Evolutionary conservation across 148 eudicot genomes (phyloP).

Genomic region (Polygonum maritimum): DNA sequence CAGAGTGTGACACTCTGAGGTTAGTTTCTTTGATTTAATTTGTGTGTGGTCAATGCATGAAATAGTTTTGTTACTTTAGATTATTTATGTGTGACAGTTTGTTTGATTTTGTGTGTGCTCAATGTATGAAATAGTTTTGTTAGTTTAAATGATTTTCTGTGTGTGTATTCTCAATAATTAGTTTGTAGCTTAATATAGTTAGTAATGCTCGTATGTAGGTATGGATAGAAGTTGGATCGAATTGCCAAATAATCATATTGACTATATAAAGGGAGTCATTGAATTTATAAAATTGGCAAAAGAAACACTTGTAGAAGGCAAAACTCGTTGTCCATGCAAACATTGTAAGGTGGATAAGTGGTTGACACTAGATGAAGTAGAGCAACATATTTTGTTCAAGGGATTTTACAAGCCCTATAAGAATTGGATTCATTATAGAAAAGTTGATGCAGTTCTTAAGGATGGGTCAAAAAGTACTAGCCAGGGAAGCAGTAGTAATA

Average conservation of each 20-base stretch:
- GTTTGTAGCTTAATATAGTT: too few relatives aligned
- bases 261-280: neutral
- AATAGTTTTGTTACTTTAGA: too few relatives aligned
- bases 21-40: too few relatives aligned
- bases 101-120: too few relatives aligned
- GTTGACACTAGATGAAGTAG: neutral
- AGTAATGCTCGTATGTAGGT: neutral
- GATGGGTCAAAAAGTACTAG: neutral
- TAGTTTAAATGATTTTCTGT: too few relatives aligned
- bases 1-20: too few relatives aligned
- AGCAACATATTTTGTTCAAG: neutral
- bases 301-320: neutral
- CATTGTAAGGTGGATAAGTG: neutral
- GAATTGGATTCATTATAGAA: neutral
- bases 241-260: neutral
- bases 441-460: too few relatives aligned
- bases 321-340: neutral
- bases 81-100: too few relatives aligned
- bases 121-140: too few relatives aligned
- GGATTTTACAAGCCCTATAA: neutral
- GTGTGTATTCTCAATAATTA: too few relatives aligned
- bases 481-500: neutral
- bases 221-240: neutral
- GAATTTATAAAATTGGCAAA: neutral
- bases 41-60: too few relatives aligned